Base-by-base conservation (phyloP, 1,139 yeast genomes). In the Blastobotrys persicus region DNA sequence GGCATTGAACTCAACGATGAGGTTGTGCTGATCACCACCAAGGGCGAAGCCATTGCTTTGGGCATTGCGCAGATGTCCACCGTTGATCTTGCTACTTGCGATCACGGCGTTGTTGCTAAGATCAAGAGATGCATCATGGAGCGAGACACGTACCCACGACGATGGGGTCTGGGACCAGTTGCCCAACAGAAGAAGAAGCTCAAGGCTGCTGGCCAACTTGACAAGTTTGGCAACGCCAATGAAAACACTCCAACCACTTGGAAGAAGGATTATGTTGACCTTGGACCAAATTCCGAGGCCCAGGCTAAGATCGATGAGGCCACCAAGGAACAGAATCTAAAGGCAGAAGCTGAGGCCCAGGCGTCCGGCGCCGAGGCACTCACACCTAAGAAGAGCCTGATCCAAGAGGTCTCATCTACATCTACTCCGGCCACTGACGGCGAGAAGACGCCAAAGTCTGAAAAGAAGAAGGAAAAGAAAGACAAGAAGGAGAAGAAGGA, bases 121-220 rank as follows among this genome's bases (percentile, higher is more conserved):
- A 95, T 92, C 67, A 92, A 92, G 81, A 88, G 98, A 77, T 91
- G 98, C 77, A 92, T 92, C 64, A 92, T 92, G 98, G 98, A 92
- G 77, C 85, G 98, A 77, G 98, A 92, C 71, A 82, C 95, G 50
- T 92, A 92, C 73, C 98, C 98, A 74, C 87, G 98, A 80, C 85
- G 98, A 80, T 92, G 98, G 98, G 98, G 98, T 57, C 77, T 92
- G 64, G 98, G 98, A 63, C 98, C 98, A 64, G 88, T 91, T 68
- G 98, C 98, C 56, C 91, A 88, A 74, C 89, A 88, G 85, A 92
- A 92, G 86, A 92, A 92, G 80, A 96, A 91, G 76, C 77, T 92
- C 79, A 92, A 91, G 80, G 87, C 95, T 50, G 96, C 88, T 60
- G 98, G 98, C 64, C 92, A 92, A 75, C 83, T 92, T 65, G 98